Evolutionary conservation across 163 green algal genomes (phyloP), one percentile per base, ranked within the genome.

Genomic region (Scenedesmus sp.): DNA sequence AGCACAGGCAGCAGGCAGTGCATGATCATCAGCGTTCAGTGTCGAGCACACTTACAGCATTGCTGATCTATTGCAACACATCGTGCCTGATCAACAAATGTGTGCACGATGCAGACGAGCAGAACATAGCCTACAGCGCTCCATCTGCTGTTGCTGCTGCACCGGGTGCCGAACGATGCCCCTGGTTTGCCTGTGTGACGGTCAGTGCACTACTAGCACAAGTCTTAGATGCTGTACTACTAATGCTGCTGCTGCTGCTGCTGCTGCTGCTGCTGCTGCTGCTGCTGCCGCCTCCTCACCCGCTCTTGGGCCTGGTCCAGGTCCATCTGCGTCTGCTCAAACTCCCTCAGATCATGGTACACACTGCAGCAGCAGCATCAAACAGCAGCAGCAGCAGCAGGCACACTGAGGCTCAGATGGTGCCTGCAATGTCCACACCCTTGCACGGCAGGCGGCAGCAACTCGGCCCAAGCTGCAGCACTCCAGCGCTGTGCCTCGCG

Each of bases 351-450:
- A 5, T 76, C 72, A 18, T 56, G 13, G 16, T 85, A 90, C 33
- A 90, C 70, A 84, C 85, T 90, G 85, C 72, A 78, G 85, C 46
- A 90, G 65, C 85, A 84, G 85, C 85, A 90, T 33, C 44, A 78
- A 49, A 22, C 44, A 59, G 26, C 35, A 26, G n/a, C 26, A 30
- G 56, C 40, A 3, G 44, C 72, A 59, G 33, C n/a, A 16, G 35
- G 15, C n/a, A 12, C 13, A 73, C 61, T 37, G 24, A 7, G 13
- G 61, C 61, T 73, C 10, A n/a, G n/a, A n/a, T n/a, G n/a, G n/a
- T n/a, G n/a, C n/a, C n/a, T n/a, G n/a, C n/a, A n/a, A n/a, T n/a
- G n/a, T n/a, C n/a, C n/a, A n/a, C n/a, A n/a, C n/a, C n/a, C n/a
- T n/a, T n/a, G n/a, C n/a, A n/a, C n/a, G n/a, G n/a, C n/a, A n/a